Evolutionary conservation across 2,329 filamentous ascomycete species (phyloP).

Genomic region (Drechslera avenae): DNA sequence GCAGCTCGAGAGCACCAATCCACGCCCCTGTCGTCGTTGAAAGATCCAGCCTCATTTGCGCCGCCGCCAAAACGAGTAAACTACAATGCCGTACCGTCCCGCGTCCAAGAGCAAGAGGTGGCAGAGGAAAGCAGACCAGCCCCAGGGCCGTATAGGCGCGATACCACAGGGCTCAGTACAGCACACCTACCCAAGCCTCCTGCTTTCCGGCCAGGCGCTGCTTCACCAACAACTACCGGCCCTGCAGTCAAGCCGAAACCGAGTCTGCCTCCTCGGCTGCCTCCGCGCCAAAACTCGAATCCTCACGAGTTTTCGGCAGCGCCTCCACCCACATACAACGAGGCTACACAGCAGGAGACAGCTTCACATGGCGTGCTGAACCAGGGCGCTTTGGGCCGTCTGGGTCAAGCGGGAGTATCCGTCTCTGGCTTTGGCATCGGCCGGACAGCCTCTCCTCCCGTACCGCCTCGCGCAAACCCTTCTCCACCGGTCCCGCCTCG

Average conservation of each 20-base stretch:
- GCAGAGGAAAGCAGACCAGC: slow-evolving; percentile 49
- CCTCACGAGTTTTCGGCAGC: slow-evolving; percentile 52
- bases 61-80: slow-evolving; percentile 73
- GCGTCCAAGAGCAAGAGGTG: slow-evolving; percentile 45
- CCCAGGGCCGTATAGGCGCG: slow-evolving; percentile 68
- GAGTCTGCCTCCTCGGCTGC: slow-evolving; percentile 69
- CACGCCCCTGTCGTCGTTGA: slow-evolving; percentile 70
- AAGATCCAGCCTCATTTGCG: slow-evolving; percentile 77
- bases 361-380: slow-evolving; percentile 54
- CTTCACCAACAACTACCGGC: slow-evolving; percentile 31
- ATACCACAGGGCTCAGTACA: slow-evolving; percentile 74
- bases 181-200: slow-evolving; percentile 74
- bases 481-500: slow-evolving; percentile 38
- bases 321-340: slow-evolving; percentile 57
- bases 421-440: slow-evolving; percentile 80
- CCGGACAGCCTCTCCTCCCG: slow-evolving; percentile 43
- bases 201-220: slow-evolving; percentile 52
- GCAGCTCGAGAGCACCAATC: slow-evolving; percentile 57
- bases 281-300: slow-evolving; percentile 67
- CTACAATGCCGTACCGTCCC: slow-evolving; percentile 54
- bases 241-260: slow-evolving; percentile 55
- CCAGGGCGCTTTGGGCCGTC: slow-evolving; percentile 65
- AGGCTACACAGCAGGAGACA: slow-evolving; percentile 40
- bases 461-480: slow-evolving; percentile 44
- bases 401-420: slow-evolving; percentile 75